Conservation (phyloP, 1,284 basidiomycete genomes). For the Malassezia sp. region DNA sequence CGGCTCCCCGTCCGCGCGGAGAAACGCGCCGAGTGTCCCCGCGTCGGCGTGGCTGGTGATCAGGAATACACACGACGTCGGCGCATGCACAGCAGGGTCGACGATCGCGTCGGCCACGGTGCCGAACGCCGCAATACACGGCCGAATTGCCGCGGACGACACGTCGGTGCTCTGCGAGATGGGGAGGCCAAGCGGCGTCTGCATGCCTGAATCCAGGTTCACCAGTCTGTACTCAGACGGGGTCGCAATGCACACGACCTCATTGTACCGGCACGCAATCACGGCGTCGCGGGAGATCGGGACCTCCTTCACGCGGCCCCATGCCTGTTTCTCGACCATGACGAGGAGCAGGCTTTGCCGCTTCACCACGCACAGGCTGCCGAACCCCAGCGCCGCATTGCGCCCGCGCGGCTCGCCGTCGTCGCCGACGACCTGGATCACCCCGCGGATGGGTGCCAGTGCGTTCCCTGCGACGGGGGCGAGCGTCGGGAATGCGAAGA, state of each 20-base stretch:
- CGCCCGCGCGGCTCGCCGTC: slow-evolving; percentile 13
- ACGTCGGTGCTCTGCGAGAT: slow-evolving; percentile 37
- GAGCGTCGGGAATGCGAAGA: slow-evolving; percentile 16
- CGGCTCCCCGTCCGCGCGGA: slow-evolving; percentile 37
- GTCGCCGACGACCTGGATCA: slow-evolving; percentile 17
- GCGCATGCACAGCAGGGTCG: slow-evolving; percentile 11
- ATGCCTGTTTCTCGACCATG: slow-evolving; percentile 25
- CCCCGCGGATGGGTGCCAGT: slow-evolving; percentile 17
- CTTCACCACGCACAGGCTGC: slow-evolving; percentile 34
- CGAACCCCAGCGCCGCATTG: slow-evolving; percentile 6
- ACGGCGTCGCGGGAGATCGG: slow-evolving; percentile 35
- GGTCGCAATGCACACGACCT: slow-evolving; percentile 38
- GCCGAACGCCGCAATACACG: slow-evolving; percentile 32
- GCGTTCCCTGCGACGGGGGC: slow-evolving; percentile 2
- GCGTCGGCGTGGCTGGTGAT: slow-evolving; percentile 38
- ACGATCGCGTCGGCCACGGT: neutral
- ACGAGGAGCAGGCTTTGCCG: slow-evolving; percentile 31
- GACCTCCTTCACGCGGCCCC: slow-evolving; percentile 29
- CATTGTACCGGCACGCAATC: slow-evolving; percentile 31
- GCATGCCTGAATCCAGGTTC: slow-evolving; percentile 22
- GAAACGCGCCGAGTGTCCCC: slow-evolving; percentile 39
- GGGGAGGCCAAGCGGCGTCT: slow-evolving; percentile 36
- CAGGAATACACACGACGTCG: slow-evolving; percentile 36
- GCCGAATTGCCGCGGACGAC: slow-evolving; percentile 32
- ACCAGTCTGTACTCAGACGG: slow-evolving; percentile 36